These are phyloP conservation scores for Starmerella etchellsii DNA, from an alignment of 805 yeast genomes.

Conservation along the genomic window DNA sequence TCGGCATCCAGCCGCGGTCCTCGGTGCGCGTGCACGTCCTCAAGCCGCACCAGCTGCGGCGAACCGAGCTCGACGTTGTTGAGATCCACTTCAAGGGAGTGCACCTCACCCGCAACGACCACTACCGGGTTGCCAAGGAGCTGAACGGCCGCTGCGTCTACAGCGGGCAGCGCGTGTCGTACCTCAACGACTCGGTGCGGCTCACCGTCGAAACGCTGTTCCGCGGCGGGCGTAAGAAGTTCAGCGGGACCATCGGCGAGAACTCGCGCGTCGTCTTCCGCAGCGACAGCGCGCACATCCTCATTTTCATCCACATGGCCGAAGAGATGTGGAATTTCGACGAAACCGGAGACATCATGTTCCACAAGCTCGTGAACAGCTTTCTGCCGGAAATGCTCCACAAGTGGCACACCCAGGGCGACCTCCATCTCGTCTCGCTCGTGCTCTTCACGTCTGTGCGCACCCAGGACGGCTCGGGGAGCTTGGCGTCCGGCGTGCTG, in stretches of 20 bases:
- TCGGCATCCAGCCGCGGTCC: conserved; percentile 58
- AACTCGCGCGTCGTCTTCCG: conserved; percentile 73
- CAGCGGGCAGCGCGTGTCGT: conserved; percentile 49
- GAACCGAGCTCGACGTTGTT: conserved; percentile 56
- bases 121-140: conserved; percentile 69
- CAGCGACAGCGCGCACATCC: conserved; percentile 77
- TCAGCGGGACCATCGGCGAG: conserved; percentile 62
- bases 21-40: conserved; percentile 45
- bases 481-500: conserved; percentile 30
- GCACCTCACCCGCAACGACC: conserved; percentile 74
- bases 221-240: conserved; percentile 51
- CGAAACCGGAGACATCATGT: conserved; percentile 88
- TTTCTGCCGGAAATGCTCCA: conserved; percentile 79
- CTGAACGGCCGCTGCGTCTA: conserved; percentile 54
- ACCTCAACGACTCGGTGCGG: conserved; percentile 45
- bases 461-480: neutral
- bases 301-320: conserved; percentile 76
- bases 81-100: conserved; percentile 74
- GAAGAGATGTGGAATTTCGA: conserved; percentile 98
- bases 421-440: conserved; percentile 84
- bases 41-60: conserved; percentile 21
- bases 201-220: conserved; percentile 52
- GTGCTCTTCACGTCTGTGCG: conserved; percentile 51
- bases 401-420: conserved; percentile 72
- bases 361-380: conserved; percentile 84